phyloP scores from a whole-genome alignment of 768 basidiomycete genomes.

The Agrocybe praecox region DNA sequence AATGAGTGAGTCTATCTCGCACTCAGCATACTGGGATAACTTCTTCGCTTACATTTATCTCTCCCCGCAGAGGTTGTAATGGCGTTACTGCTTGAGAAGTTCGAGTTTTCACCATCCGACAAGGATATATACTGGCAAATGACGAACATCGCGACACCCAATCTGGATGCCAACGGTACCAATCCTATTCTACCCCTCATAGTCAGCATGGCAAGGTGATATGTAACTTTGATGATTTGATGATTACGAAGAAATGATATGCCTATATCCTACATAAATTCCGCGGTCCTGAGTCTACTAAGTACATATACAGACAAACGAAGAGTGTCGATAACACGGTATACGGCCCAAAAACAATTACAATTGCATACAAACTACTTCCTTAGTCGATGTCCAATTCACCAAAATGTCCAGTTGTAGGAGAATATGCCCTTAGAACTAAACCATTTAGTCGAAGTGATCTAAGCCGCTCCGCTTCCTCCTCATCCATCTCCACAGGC shows the following conservation, averaged over 20 bases:
- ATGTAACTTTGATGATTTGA: too few relatives aligned
- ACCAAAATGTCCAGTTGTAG: slow-evolving; percentile 17
- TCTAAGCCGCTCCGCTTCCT: slow-evolving; percentile 13
- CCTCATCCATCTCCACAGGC: slow-evolving; percentile 10
- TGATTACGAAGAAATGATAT: too few relatives aligned
- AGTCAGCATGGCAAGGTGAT: background rate
- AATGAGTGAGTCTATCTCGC: slow-evolving; percentile 38
- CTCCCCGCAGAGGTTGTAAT: slow-evolving; percentile 20
- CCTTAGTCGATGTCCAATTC: background rate
- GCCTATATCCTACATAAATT: background rate
- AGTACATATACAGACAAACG: too few relatives aligned
- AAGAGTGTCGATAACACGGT: too few relatives aligned
- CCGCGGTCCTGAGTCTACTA: too few relatives aligned
- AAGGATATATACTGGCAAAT: slow-evolving; percentile 25
- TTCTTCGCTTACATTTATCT: background rate
- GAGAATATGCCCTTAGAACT: slow-evolving; percentile 15
- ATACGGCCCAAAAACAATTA: too few relatives aligned
- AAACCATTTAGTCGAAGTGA: slow-evolving; percentile 15
- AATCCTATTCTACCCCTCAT: background rate
- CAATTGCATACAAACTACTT: background rate
- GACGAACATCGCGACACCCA: slow-evolving; percentile 19
- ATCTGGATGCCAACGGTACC: slow-evolving; percentile 3
- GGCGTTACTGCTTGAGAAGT: slow-evolving; percentile 15
- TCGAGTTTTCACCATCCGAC: slow-evolving; percentile 19
- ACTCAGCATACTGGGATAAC: background rate